Evolutionary conservation across 371 early-diverging fungal genomes (phyloP).

Genomic region (Funneliformis caledonium): DNA sequence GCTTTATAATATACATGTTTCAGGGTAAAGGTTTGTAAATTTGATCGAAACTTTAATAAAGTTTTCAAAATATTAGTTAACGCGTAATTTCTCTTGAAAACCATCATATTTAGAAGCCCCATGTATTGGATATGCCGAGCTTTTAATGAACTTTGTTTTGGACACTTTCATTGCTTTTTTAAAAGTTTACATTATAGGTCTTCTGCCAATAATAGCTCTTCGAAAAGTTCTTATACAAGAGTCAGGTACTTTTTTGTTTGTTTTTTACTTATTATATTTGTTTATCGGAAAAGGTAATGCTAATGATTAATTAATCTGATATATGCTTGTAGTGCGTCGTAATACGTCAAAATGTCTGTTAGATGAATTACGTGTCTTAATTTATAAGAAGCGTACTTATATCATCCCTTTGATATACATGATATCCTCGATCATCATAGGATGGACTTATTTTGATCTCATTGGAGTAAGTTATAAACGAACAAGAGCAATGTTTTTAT

Average conservation of each 20-base stretch:
- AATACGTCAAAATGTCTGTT: neutral
- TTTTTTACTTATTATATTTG: neutral
- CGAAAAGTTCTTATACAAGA: slow-evolving; percentile 11
- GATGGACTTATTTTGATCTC: slow-evolving; percentile 8
- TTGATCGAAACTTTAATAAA: neutral
- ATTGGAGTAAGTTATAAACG: neutral
- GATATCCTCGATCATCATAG: slow-evolving; percentile 1
- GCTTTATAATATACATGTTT: neutral
- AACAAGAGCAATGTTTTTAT: slow-evolving; percentile 1
- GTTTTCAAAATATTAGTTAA: neutral
- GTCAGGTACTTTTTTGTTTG: neutral
- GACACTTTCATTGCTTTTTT: neutral
- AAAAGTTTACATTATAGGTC: slow-evolving; percentile 1
- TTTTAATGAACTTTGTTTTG: neutral
- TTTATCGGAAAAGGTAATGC: neutral
- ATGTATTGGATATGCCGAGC: neutral
- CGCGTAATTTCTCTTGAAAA: neutral
- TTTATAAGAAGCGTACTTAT: slow-evolving; percentile 16
- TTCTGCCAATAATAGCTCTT: neutral
- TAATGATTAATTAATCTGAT: neutral
- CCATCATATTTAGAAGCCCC: neutral
- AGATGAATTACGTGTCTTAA: slow-evolving; percentile 8
- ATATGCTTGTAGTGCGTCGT: neutral
- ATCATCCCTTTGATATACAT: neutral
- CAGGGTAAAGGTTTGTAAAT: neutral